phyloP scores from a whole-genome alignment of 768 basidiomycete species.

The Serendipita sp. region DNA sequence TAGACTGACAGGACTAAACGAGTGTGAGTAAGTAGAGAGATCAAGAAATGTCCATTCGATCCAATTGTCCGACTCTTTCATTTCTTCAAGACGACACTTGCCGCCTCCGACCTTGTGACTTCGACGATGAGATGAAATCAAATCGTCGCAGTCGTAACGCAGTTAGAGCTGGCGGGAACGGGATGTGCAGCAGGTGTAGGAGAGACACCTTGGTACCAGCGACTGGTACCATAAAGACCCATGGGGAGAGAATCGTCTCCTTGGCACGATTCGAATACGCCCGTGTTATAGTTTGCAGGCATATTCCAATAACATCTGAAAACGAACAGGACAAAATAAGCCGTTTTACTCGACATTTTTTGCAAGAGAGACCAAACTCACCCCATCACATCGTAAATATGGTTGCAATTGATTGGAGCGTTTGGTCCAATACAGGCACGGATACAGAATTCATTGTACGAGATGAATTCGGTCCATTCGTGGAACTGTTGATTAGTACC shows the following conservation, averaged over 20 bases:
- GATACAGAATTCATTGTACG: constrained; percentile 28
- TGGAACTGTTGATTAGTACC: constrained; percentile 25
- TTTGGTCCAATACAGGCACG: constrained; percentile 13
- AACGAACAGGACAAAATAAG: not conserved
- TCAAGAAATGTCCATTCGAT: too few species aligned
- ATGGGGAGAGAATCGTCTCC: constrained; percentile 25
- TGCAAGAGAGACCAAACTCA: constrained; percentile 10
- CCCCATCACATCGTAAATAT: constrained; percentile 22
- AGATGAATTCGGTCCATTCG: constrained; percentile 31
- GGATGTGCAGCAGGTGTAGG: constrained; percentile 27
- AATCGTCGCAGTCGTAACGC: constrained; percentile 36
- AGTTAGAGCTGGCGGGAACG: constrained; percentile 41
- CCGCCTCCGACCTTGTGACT: too few species aligned
- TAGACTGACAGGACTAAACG: too few species aligned
- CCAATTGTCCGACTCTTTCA: too few species aligned
- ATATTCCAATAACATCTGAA: not conserved
- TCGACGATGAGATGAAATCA: too few species aligned
- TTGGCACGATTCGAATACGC: constrained; percentile 27
- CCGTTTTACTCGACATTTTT: not conserved
- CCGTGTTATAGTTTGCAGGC: constrained; percentile 21
- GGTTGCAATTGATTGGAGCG: not conserved
- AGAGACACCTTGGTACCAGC: constrained; percentile 24
- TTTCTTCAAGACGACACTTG: too few species aligned
- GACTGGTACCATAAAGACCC: constrained; percentile 24
- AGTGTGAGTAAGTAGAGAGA: too few species aligned